Base-by-base conservation (phyloP, 139 green algal species). In the Pycnococcus provasolii region DNA sequence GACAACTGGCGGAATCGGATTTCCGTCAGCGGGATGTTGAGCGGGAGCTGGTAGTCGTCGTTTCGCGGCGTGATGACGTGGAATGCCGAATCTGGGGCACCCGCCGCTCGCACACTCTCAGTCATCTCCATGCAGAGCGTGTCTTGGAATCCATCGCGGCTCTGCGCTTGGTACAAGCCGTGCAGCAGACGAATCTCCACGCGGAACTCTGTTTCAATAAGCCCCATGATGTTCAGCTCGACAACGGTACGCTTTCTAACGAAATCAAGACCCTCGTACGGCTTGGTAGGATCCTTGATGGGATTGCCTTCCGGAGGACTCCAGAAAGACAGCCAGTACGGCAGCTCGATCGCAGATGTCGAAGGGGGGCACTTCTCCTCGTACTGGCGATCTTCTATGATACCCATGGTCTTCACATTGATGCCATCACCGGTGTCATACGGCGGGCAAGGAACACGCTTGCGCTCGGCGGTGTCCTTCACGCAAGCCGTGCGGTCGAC, bases 151-250 rank as follows among this genome's bases (percentile, higher is more conserved):
- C 39, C 37, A n/a, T 11, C 9, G 2, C 52, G 26, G 15, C 9
- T 62, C 2, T 53, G 26, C 3, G 41, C 7, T 40, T 71, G 64
- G 53, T 71, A 71, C 39, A 52, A 40, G 15, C 64, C 64, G 51
- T 71, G 64, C 9, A 71, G 51, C 64, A 71, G 62, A 2, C 64
- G n/a, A 5, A 71, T 53, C 52, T 71, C 64, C 9, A 71, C 43
- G 42, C 64, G 42, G 40, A 71, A 62, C 40, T 53, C 26, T 5
- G 53, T 41, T 15, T 71, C 52, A 42, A 53, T 53, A 3, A 43
- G 5, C 4, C 37, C 50, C 8, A 45, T 7, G 39, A 71, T 42
- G 11, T 60, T 53, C 2, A 71, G 15, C 37, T 71, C 64, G 4
- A 61, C 37, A 41, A 71, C 15, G 40, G 52, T 53, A 40, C 51